Evolutionary conservation across 225 moss, liverwort and hornwort genomes (phyloP), one percentile per base, ranked within the genome.

Genomic region (Physcomitrium patens): DNA sequence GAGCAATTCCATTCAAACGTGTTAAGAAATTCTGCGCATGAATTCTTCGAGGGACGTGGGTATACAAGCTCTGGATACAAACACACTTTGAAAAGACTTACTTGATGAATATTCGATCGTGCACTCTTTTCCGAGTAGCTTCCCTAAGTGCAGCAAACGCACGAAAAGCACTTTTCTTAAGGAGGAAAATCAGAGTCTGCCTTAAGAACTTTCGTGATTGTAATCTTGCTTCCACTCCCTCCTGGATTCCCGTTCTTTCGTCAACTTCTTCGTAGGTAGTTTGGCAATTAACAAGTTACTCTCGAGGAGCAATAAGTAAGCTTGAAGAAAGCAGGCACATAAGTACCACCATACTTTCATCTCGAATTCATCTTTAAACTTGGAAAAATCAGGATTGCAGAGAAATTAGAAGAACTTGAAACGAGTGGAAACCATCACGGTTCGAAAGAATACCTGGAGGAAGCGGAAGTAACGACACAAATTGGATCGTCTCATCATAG

Each of bases 401-500:
- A 37, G 31, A 37, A 37, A 37, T 37, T 37, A 4, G 31, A 31
- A 31, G 31, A 37, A 37, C 2, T 27, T 42, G 13, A 55, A 48
- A 4, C 53, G 45, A 64, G 0, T 67, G 9, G 16, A 5, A 18
- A 55, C 2, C 9, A 61, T 51, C 7, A 11, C 0, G 7, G 24
- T 54, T 10, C 0, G 17, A 76, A 28, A 17, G 63, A 77, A 78
- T 52, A 96, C 96, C 83, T 77, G 79, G 70, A 96, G 89, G 71
- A 86, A 86, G 47, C 15, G 19, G 64, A 90, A 93, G 53, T 77
- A 77, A 37, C 83, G 82, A 65, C 86, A 76, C 31, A 93, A 65
- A 64, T 83, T 83, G 67, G 77, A 83, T 71, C 90, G 83, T 44
- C 87, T 87, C 84, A 91, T 79, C 18, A 92, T 57, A 68, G 88